Percentiles rank a stretch among this genome's conserved stretches.
Evolutionary conservation across 345 rosid genomes (phyloP).

Genomic region (Kandelia obovata): DNA sequence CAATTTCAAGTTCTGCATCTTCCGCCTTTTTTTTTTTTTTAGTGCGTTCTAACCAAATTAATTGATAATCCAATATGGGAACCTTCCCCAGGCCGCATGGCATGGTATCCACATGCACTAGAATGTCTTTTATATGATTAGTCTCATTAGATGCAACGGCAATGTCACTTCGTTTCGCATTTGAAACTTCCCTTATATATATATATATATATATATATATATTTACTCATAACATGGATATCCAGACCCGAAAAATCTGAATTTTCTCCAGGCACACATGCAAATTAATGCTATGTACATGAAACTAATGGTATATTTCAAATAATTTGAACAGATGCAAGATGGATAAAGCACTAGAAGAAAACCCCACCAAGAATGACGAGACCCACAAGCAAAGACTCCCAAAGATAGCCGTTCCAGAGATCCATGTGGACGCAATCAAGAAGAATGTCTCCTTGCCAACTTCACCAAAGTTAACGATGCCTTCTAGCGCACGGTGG

Average conservation of each 20-base stretch:
- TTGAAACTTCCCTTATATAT: too few species aligned
- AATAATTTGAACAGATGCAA: neutral
- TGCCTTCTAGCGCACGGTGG: slow-evolving; percentile 7
- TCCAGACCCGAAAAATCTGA: neutral
- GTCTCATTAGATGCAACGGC: too few species aligned
- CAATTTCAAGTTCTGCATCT: neutral
- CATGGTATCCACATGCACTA: too few species aligned
- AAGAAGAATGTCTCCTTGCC: slow-evolving; percentile 10
- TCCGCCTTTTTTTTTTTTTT: neutral
- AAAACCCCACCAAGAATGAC: neutral
- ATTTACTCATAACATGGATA: too few species aligned
- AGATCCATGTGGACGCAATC: neutral
- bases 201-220: too few species aligned
- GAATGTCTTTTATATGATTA: too few species aligned
- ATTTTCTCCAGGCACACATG: neutral
- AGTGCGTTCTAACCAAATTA: neutral
- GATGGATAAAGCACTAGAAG: neutral
- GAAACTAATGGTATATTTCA: neutral
- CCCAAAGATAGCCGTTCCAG: neutral
- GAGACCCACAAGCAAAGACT: neutral
- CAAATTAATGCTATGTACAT: neutral
- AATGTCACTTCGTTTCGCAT: too few species aligned
- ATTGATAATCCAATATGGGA: neutral
- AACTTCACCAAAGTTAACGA: slow-evolving; percentile 8
- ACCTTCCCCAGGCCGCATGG: too few species aligned